phyloP scores from a whole-genome alignment of 2,329 filamentous ascomycete genomes.

The Dendryphion nanum region DNA sequence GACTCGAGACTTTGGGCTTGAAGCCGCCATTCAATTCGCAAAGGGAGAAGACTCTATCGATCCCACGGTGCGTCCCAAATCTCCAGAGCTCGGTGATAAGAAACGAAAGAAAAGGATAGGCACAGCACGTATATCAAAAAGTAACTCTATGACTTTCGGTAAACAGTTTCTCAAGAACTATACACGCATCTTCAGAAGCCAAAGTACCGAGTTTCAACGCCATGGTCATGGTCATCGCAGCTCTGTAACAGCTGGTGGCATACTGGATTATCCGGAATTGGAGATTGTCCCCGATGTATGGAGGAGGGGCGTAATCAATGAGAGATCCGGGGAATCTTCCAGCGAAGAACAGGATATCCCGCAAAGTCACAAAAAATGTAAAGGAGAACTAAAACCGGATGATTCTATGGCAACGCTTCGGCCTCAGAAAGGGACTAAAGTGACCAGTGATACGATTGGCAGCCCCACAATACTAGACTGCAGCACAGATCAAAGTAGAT shows the following conservation, averaged over 20 bases:
- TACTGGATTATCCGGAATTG: constrained; percentile 47
- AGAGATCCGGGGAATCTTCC: neutral
- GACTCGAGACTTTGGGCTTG: constrained; percentile 44
- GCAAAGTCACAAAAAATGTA: constrained; percentile 6
- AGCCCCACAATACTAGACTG: constrained; percentile 10
- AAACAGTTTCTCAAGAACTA: constrained; percentile 45
- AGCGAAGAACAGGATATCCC: constrained; percentile 2
- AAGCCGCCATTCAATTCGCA: constrained; percentile 27
- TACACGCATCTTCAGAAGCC: constrained; percentile 42
- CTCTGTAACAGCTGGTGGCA: constrained; percentile 42
- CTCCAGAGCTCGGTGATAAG: constrained; percentile 18
- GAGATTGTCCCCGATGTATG: constrained; percentile 45
- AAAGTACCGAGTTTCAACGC: constrained; percentile 37
- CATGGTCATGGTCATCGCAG: constrained; percentile 46
- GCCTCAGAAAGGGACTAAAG: constrained; percentile 12
- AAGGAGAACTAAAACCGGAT: constrained; percentile 12
- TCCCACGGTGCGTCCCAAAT: constrained; percentile 19
- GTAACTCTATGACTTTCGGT: constrained; percentile 43
- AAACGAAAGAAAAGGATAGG: constrained; percentile 57
- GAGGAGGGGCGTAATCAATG: constrained; percentile 13
- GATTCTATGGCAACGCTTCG: constrained; percentile 26
- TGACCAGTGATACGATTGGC: constrained; percentile 3
- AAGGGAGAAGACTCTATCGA: constrained; percentile 20
- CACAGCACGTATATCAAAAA: constrained; percentile 66
- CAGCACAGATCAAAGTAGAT: constrained; percentile 4